Base-by-base conservation (phyloP, 768 basidiomycete species). In the Tricholoma sp. region DNA sequence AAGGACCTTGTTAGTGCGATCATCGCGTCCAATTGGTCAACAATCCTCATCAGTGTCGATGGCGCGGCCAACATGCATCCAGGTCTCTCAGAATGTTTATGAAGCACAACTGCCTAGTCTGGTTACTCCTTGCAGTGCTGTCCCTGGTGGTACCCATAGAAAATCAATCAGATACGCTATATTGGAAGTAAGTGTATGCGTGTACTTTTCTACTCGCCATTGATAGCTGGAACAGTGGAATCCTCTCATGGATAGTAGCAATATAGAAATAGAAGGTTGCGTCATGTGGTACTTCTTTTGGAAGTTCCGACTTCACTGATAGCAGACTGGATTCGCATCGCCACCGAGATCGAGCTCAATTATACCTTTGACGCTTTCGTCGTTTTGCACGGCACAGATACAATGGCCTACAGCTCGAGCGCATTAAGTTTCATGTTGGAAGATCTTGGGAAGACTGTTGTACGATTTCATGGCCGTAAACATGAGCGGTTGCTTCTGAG, bases 321-420 rank as follows among this genome's bases (percentile, higher is more conserved):
- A 54, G 53, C 65, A 90, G 93, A 94, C 65, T 95, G 93, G 92
- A 87, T 94, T 61, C 80, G 91, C 8, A 86, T 98, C 33, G 90
- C 93, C 0, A 86, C 85, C 0, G 95, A 98, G 65, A 93, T 98
- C 61, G 93, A 96, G 65, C 83, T 94, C 52, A 97, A 97, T 67
- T 97, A 97, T 65, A 68, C 78, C 32, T 98, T 92, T 66, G 95
- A 98, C 63, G 92, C 91, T 0, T 97, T 98, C 65, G 85, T 98
- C 17, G 75, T 97, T 31, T 72, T 96, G 17, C 94, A 96, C 65
- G 94, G 94, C 33, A 93, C 91, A 9, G 94, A 96, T 65, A 94
- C 91, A 1, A 94, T 94, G 90, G 84, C 85, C 15, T 95, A 93
- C 70, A 88, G 88, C 7, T 84, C 93, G 7, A 93, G 91, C 50